These are phyloP conservation scores for Sordaria brevicollis DNA, from an alignment of 495 filamentous ascomycete species.

Conservation along the genomic window DNA sequence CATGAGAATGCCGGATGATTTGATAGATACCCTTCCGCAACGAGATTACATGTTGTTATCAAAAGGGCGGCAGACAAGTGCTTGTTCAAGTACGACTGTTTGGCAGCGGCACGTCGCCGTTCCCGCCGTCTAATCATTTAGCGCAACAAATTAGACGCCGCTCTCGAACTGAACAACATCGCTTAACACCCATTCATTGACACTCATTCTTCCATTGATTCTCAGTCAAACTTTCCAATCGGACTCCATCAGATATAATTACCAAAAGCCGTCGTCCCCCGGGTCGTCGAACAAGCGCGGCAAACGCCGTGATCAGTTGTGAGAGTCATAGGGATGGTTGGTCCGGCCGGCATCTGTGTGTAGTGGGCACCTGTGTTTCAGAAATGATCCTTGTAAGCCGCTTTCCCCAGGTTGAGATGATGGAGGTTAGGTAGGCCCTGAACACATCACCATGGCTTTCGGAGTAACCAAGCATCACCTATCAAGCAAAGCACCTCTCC, in stretches of 20 bases:
- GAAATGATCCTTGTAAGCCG: background rate
- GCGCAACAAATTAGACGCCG: background rate
- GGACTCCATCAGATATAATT: background rate
- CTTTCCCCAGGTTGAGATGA: background rate
- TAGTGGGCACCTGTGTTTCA: background rate
- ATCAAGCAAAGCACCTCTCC: too few relatives aligned
- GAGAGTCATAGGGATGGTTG: background rate
- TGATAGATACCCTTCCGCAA: background rate
- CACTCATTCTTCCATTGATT: background rate
- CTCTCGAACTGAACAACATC: too few relatives aligned
- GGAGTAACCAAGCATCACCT: background rate
- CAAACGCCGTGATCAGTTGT: background rate
- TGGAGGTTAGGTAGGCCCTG: background rate
- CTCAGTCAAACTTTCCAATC: background rate
- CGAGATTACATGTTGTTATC: background rate
- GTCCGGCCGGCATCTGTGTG: background rate
- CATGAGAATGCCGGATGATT: background rate
- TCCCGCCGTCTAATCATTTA: background rate
- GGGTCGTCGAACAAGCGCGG: background rate
- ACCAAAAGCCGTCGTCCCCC: background rate
- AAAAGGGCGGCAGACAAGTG: background rate
- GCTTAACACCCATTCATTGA: background rate
- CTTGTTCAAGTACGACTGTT: background rate
- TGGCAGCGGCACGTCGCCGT: background rate
- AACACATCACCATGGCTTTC: background rate